phyloP scores from a whole-genome alignment of 2,329 filamentous ascomycete genomes.

The Ophiostoma triangulosporum region DNA sequence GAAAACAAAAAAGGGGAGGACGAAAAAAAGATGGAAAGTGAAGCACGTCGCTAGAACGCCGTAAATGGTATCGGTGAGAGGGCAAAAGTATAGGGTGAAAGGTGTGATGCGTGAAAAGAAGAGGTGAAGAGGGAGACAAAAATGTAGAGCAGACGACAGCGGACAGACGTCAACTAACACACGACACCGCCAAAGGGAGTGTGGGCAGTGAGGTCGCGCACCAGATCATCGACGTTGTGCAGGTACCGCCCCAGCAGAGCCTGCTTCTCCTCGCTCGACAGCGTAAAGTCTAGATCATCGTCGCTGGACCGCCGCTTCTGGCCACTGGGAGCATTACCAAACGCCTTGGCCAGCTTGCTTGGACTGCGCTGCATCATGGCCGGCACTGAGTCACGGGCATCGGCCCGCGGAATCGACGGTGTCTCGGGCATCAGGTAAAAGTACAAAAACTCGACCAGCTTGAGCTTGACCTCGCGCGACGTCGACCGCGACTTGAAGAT shows the following conservation, averaged over 20 bases:
- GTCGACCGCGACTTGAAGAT: slow-evolving; percentile 85
- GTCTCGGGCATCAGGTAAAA: slow-evolving; percentile 97
- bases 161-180: slow-evolving; percentile 22
- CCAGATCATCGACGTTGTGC: slow-evolving; percentile 70
- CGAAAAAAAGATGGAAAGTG: neutral
- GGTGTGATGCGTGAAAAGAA: neutral
- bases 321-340: slow-evolving; percentile 21
- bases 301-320: slow-evolving; percentile 5
- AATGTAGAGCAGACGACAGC: too few species aligned
- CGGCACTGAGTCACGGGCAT: slow-evolving; percentile 25
- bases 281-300: slow-evolving; percentile 29
- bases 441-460: slow-evolving; percentile 94
- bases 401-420: slow-evolving; percentile 39
- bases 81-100: neutral
- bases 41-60: slow-evolving; percentile 7
- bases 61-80: slow-evolving; percentile 2
- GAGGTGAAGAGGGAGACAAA: neutral
- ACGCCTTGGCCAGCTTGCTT: slow-evolving; percentile 50
- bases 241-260: slow-evolving; percentile 62
- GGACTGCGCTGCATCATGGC: slow-evolving; percentile 51
- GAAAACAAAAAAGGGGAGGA: neutral
- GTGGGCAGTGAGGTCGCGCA: slow-evolving; percentile 69
- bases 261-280: slow-evolving; percentile 71
- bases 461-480: slow-evolving; percentile 78
- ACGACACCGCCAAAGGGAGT: slow-evolving; percentile 57